Evolutionary conservation across 148 eudicot species (phyloP), one percentile per base, ranked within the genome.

Genomic region (Limonium bicolor): DNA sequence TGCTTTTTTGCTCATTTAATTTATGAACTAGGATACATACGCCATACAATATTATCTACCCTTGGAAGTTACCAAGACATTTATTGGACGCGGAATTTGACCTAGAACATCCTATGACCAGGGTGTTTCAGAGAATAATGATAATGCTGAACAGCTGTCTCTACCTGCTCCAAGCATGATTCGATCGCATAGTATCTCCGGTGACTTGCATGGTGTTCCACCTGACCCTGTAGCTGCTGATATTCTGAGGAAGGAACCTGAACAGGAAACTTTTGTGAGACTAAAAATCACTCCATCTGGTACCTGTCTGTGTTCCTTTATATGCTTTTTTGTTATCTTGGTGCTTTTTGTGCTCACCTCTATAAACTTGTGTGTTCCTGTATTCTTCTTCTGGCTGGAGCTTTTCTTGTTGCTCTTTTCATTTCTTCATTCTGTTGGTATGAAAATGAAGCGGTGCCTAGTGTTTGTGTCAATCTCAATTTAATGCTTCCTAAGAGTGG

Each of bases 181-280:
- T 26, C 94, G 86, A 34, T 75, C 99, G 39, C 95, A 92, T 33
- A 92, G 99, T 59, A 75, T 73, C 45, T 80, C 99, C 56, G 99
- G 95, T 56, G 95, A 92, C 64, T 69, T 92, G 36, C 99, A 92
- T 63, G 86, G 99, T 40, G 95, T 85, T 43, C 99, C 68, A 59
- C 87, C 95, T 48, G 88, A 92, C 59, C 99, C 99, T 14, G 81
- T 92, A 53, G 88, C 99, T 43, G 99, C 99, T 42, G 99, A 92
- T 70, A 92, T 92, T 62, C 73, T 92, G 16, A 65, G 99, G 74
- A 92, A 81, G 71, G 99, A 92, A 61, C 99, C 99, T 27, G 99
- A 92, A 63, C 99, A 92, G 14, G 99, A 85, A 60, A 92, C 88
- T 53, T 92, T 92, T 78, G 95, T 85, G 20, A 84, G 88, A 27